Evolutionary conservation across 495 filamentous ascomycete genomes (phyloP), one percentile per base, ranked within the genome.

Genomic region (Viridothelium virens): DNA sequence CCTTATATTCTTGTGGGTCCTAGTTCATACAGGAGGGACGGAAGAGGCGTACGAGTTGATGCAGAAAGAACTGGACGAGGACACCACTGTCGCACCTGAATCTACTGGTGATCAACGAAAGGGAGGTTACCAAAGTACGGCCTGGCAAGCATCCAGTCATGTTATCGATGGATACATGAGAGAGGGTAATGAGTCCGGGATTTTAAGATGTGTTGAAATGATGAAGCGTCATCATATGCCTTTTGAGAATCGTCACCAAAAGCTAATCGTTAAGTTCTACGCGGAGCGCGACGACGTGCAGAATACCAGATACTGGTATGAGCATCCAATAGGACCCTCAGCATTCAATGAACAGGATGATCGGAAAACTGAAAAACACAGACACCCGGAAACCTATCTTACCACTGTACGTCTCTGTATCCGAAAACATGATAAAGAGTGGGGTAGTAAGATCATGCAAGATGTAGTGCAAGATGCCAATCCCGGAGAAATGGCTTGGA

Each of bases 121-220:
- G 10, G 53, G 31, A 9, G 10, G 48, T 18, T 74, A 73, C 33
- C 75, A 77, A 9, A 77, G 53, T 7, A 31, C 53, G 31, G 36
- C 36, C 31, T 33, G 25, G 14, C 18, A 18, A 5, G n/a, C 82
- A n/a, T 92, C 88, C 85, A 75, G 80, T 2, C 71, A 75, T 12
- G 78, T 92, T 4, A 69, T 94, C 41, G 77, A 78, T 38, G 91
- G 91, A 1, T 87, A 92, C 68, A 85, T 85, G 14, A 77, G 77
- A 66, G 85, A 90, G 67, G 82, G 82, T 10, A 83, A 86, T 64
- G 78, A 85, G 69, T 64, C 82, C 70, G 79, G 84, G 65, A 73
- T 90, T 12, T 62, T 84, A 2, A 69, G 72, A 39, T 76, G 78
- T 12, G 74, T 77, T 38, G 74, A 80, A 47, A 73, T 77, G 4